phyloP scores from a whole-genome alignment of 2,329 filamentous ascomycete species.

The Capronia americana region DNA sequence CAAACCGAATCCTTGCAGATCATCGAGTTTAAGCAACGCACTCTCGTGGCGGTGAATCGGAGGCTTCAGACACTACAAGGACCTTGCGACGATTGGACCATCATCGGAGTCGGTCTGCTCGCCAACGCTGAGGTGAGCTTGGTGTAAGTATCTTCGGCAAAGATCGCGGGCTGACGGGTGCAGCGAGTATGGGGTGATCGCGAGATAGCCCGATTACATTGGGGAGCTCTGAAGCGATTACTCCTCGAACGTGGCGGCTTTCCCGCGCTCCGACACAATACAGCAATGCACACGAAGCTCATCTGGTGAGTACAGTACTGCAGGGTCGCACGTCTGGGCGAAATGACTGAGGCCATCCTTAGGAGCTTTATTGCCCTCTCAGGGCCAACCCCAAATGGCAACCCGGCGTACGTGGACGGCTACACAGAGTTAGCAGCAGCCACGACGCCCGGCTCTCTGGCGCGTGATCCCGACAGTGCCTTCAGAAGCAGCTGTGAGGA shows the following conservation, averaged over 20 bases:
- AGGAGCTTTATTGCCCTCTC: slow-evolving; percentile 32
- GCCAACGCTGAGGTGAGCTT: slow-evolving; percentile 28
- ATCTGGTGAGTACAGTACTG: slow-evolving; percentile 26
- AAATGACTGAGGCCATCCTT: background rate
- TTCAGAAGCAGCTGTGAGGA: slow-evolving; percentile 23
- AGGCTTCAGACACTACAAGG: slow-evolving; percentile 15
- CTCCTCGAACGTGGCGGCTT: slow-evolving; percentile 28
- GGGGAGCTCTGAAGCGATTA: slow-evolving; percentile 27
- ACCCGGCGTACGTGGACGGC: slow-evolving; percentile 23
- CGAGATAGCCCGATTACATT: slow-evolving; percentile 23
- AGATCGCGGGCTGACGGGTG: background rate
- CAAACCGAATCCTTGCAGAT: slow-evolving; percentile 15
- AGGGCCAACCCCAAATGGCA: slow-evolving; percentile 22
- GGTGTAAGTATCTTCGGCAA: background rate
- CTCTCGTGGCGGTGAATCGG: slow-evolving; percentile 22
- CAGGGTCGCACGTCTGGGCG: background rate
- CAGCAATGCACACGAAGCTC: slow-evolving; percentile 25
- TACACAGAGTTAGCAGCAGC: slow-evolving; percentile 7
- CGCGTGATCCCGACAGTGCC: background rate
- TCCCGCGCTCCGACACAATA: slow-evolving; percentile 13
- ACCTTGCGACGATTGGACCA: slow-evolving; percentile 25
- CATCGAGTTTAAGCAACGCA: slow-evolving; percentile 24
- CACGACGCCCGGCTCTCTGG: slow-evolving; percentile 1
- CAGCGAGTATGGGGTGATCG: slow-evolving; percentile 28
- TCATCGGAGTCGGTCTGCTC: slow-evolving; percentile 26